Evolutionary conservation across 352 stramenopile genomes (phyloP).

Genomic region (Phytophthora aleatoria): DNA sequence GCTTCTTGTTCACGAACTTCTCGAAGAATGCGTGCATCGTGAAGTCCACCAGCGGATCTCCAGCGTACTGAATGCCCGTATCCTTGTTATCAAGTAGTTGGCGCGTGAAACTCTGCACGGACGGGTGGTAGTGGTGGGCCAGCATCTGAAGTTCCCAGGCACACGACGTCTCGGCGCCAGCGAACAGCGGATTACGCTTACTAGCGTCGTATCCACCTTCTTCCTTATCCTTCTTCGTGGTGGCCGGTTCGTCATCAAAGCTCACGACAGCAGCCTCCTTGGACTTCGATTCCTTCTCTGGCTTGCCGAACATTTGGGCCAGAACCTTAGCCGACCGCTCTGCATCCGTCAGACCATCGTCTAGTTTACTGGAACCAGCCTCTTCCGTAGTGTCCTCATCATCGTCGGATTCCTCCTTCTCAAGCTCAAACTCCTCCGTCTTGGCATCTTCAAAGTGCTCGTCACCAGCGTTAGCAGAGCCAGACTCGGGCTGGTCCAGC

Average conservation of each 20-base stretch:
- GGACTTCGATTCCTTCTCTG: conserved; percentile 15
- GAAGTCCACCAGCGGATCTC: conserved; percentile 98
- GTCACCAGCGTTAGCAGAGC: conserved; percentile 36
- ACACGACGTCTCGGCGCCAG: conserved; percentile 67
- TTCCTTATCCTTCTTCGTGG: conserved; percentile 20
- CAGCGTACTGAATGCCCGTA: conserved; percentile 89
- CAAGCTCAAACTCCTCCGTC: conserved; percentile 41
- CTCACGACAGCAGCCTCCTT: conserved; percentile 33
- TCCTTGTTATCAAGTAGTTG: conserved; percentile 67
- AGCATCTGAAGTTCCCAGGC: conserved; percentile 95
- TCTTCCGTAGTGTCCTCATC: conserved; percentile 40
- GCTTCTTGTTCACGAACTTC: conserved; percentile 99
- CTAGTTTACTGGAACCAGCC: conserved; percentile 23
- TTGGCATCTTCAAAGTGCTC: conserved; percentile 67
- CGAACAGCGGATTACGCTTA: conserved; percentile 90
- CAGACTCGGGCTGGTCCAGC: conserved; percentile 65
- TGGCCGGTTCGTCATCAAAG: conserved; percentile 43
- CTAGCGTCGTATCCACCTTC: conserved; percentile 71
- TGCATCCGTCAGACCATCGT: conserved; percentile 56
- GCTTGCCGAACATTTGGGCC: conserved; percentile 66
- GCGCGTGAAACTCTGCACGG: conserved; percentile 92
- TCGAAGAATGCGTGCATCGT: conserved; percentile 97
- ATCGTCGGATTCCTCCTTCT: conserved; percentile 49
- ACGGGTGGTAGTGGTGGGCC: conserved; percentile 96
- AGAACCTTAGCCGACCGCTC: conserved; percentile 62